phyloP scores from a whole-genome alignment of 2,329 filamentous ascomycete species.

The Cladosporium halotolerans region DNA sequence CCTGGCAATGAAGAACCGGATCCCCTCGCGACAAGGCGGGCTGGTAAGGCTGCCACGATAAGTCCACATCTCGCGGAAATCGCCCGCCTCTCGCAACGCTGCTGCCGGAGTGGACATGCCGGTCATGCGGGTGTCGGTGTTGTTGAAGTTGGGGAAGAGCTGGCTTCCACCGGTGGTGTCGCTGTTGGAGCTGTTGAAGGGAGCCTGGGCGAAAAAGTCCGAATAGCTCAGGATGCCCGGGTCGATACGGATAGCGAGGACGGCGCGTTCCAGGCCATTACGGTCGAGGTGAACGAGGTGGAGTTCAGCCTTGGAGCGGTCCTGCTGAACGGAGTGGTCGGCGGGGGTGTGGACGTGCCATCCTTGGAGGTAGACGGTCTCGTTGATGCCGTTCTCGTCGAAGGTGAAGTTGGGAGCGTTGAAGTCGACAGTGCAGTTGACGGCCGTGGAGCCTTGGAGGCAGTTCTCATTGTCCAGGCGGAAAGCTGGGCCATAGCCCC shows the following conservation, averaged over 20 bases:
- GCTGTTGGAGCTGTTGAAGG: conserved; percentile 17
- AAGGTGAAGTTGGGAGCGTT: conserved; percentile 37
- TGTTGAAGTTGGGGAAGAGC: conserved; percentile 16
- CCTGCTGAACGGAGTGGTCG: conserved; percentile 42
- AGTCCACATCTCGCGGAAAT: conserved; percentile 44
- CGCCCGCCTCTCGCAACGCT: conserved; percentile 33
- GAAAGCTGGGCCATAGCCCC: conserved; percentile 45
- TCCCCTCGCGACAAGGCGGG: conserved; percentile 43
- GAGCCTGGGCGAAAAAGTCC: conserved; percentile 36
- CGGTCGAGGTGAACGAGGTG: conserved; percentile 45
- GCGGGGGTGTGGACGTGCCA: conserved; percentile 49
- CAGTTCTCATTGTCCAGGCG: conserved; percentile 30
- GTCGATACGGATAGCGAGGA: conserved; percentile 44
- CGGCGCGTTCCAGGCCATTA: conserved; percentile 37
- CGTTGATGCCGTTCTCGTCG: conserved; percentile 30
- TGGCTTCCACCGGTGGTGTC: conserved; percentile 10
- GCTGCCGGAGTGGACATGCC: conserved; percentile 16
- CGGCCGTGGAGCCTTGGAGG: not conserved
- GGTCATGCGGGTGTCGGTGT: conserved; percentile 23
- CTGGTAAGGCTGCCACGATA: conserved; percentile 44
- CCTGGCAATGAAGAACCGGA: conserved; percentile 41
- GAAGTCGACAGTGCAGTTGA: conserved; percentile 22
- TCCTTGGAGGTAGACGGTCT: conserved; percentile 43
- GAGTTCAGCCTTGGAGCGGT: conserved; percentile 41
- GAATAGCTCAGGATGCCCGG: conserved; percentile 33